These are phyloP conservation scores for Lunularia cruciata DNA, from an alignment of 225 moss, liverwort and hornwort genomes.

Conservation along the genomic window DNA sequence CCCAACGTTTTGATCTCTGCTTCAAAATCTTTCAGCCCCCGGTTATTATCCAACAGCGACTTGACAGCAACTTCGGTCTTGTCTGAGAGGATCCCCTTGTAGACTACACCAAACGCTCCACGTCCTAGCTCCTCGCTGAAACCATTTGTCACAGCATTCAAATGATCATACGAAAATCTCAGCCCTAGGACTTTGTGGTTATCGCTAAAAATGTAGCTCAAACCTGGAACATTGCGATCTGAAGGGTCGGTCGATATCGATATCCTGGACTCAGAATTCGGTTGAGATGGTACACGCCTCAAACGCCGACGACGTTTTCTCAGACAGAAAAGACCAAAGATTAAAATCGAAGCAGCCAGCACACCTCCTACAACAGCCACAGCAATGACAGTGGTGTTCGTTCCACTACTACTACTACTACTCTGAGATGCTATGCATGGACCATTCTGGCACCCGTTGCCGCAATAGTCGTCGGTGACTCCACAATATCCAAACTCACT, in stretches of 20 bases:
- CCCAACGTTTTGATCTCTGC: conserved; percentile 74
- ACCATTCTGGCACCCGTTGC: background rate
- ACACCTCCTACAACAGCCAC: background rate
- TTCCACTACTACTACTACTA: background rate
- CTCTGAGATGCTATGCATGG: background rate
- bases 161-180: conserved; percentile 3
- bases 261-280: background rate
- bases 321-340: background rate
- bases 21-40: conserved; percentile 68
- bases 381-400: background rate
- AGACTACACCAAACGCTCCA: conserved; percentile 55
- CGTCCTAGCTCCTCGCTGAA: conserved; percentile 60
- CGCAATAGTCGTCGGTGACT: background rate
- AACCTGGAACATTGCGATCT: background rate
- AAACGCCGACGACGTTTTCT: background rate
- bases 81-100: conserved; percentile 14
- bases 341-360: too few species aligned
- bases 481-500: conserved; percentile 9
- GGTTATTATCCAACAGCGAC: conserved; percentile 55
- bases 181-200: background rate
- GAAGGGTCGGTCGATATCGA: background rate
- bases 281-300: background rate
- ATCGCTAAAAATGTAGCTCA: background rate
- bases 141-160: conserved; percentile 50
- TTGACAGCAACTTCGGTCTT: conserved; percentile 21